phyloP scores from a whole-genome alignment of 2,329 filamentous ascomycete species.

The Cordyceps pruinosa region DNA sequence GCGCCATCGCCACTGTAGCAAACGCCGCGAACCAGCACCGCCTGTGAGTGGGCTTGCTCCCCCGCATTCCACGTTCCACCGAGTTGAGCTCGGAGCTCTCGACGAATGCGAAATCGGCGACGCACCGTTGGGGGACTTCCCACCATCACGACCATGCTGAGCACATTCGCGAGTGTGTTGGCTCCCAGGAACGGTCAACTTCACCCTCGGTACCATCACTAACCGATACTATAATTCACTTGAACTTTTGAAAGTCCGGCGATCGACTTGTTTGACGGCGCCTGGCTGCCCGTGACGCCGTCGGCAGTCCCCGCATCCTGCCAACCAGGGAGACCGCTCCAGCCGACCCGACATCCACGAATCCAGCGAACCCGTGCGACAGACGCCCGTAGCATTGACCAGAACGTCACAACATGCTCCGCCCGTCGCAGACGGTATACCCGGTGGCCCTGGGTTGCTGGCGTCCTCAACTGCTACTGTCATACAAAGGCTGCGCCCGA shows the following conservation, averaged over 20 bases:
- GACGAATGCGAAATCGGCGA: constrained; percentile 7
- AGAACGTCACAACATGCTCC: constrained; percentile 2
- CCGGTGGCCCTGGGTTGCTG: background rate
- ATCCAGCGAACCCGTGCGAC: background rate
- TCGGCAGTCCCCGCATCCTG: background rate
- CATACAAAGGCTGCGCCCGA: constrained; percentile 17
- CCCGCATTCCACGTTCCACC: constrained; percentile 8
- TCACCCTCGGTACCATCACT: background rate
- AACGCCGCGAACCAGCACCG: too few relatives aligned
- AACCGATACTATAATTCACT: background rate
- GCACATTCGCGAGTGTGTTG: too few relatives aligned
- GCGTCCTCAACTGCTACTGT: background rate
- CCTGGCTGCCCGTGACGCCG: constrained; percentile 2
- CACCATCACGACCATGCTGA: background rate
- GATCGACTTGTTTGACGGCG: background rate
- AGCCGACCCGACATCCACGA: background rate
- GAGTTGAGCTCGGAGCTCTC: constrained; percentile 10
- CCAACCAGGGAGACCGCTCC: background rate
- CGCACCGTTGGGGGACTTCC: background rate
- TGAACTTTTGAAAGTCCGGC: background rate
- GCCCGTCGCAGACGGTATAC: background rate
- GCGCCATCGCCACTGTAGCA: too few relatives aligned
- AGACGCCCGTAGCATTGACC: background rate
- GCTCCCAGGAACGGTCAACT: background rate
- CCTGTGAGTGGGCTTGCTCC: background rate